Percentiles rank a stretch among this genome's conserved stretches.
These are phyloP conservation scores for Steccherinum ochraceum DNA, from an alignment of 768 basidiomycete genomes.

Conservation along the genomic window DNA sequence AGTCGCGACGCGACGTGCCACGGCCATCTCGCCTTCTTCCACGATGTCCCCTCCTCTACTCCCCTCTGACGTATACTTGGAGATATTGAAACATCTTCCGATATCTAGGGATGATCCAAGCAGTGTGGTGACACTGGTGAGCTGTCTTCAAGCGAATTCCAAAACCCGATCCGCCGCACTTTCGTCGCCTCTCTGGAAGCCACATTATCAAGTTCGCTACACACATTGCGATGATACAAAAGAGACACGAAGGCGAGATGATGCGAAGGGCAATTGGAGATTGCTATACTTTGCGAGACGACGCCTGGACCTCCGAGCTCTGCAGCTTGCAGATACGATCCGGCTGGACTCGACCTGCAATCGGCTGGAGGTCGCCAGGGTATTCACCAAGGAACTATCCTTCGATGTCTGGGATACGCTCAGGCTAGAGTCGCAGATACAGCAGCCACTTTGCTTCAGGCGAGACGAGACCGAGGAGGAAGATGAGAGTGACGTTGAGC, in stretches of 20 bases:
- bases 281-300: constrained; percentile 39
- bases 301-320: constrained; percentile 35
- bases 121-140: constrained; percentile 27
- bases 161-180: constrained; percentile 41
- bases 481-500: neutral
- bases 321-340: constrained; percentile 36
- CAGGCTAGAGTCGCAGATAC: constrained; percentile 12
- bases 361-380: constrained; percentile 33
- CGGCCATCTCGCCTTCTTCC: no score
- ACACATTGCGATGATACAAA: constrained; percentile 29
- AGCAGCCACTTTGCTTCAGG: constrained; percentile 26
- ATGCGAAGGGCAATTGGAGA: constrained; percentile 36
- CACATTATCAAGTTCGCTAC: constrained; percentile 47
- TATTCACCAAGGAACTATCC: constrained; percentile 31
- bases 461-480: no score
- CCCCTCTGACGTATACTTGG: constrained; percentile 25
- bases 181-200: constrained; percentile 39
- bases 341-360: constrained; percentile 25
- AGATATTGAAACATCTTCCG: constrained; percentile 30
- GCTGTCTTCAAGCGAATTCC: constrained; percentile 33
- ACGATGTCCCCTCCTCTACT: no score
- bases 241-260: constrained; percentile 30
- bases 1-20: no score
- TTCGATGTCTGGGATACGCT: constrained; percentile 55
- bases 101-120: constrained; percentile 14